Base-by-base conservation (phyloP, 305 asterid species). In the Fraxinus velutina region DNA sequence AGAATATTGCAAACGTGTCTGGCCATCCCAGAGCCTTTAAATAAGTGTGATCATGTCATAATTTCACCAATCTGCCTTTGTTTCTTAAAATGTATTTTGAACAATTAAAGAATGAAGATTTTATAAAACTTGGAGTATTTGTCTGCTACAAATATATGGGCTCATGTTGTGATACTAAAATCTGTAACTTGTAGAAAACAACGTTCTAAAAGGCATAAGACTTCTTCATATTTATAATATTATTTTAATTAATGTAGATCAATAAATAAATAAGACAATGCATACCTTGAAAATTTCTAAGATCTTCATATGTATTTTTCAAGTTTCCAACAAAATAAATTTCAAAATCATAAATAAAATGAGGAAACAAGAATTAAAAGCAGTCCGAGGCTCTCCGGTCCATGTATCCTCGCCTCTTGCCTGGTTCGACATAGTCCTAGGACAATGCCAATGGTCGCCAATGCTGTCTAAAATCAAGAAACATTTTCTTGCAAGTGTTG, bases 1-100 rank as follows among this genome's bases (percentile, higher is more conserved):
- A 42, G 97, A 90, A 85, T 92, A 92, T 76, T 93, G 93, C 5
- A 91, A 75, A 81, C 89, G 92, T 19, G 82, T 91, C 13, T 91
- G 93, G 93, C 75, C 89, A 68, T 86, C 86, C 0, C 80, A 81
- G 70, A 29, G 79, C 82, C 19, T 84, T n/a, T 86, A 52, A 84
- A 24, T 22, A 55, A 34, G 57, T 17, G 17, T 4, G 55, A 34
- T 29, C 17, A 50, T 64, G 7, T 55, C 2, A 13, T 7, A 29
- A 29, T 10, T 34, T 33, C 17, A 36, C 12, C 81, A 34, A 50
- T 30, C 37, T 30, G 4, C 12, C 6, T 30, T 17, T 64, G 29
- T 2, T 47, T 79, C 73, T 72, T 47, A 30, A 50, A 70, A 5
- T 29, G 9, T 15, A 57, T 71, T 72, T 72, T 29, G 55, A 57